Base-by-base conservation (phyloP, 2,329 filamentous ascomycete species). In the Trichoderma brevicompactum region DNA sequence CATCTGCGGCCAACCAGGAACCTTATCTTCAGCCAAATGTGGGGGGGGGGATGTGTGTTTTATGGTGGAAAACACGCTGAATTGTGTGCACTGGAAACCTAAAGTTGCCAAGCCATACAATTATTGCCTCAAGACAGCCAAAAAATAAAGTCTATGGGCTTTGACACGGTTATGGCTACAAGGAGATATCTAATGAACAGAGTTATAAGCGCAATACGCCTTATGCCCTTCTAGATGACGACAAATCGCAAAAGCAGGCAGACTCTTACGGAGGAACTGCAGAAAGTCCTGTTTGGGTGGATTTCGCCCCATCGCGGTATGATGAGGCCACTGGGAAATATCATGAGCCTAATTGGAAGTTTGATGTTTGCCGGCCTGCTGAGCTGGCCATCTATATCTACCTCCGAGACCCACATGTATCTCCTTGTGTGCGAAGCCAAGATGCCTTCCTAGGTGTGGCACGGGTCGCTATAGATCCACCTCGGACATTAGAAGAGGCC, bases 311-410 rank as follows among this genome's bases (percentile, higher is more conserved):
- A 48, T 48, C 17, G 44, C 44, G 44, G 17, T 36, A 7, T 38
- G 49, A 53, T 53, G n/a, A 38, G 15, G 28, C 15, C 32, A 53
- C 49, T 9, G 13, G 49, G 32, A 23, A 53, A 17, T 36, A 53
- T 38, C n/a, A n/a, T n/a, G n/a, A n/a, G n/a, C n/a, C n/a, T n/a
- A n/a, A n/a, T n/a, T n/a, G n/a, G n/a, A n/a, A n/a, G n/a, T n/a
- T 54, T 12, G 32, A 54, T 13, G 50, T 54, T 12, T 54, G 34
- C 36, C 34, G n/a, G 2, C 50, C 34, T 54, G 15, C 50, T 23
- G 50, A 54, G 28, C 12, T 54, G 34, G 34, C 34, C 17, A 54
- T 54, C 53, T 32, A 56, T 56, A 10, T 56, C 13, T 44, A 44
- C 40, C 53, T 56, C 53, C 36, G 40, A 19, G 19, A 56, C 15